Evolutionary conservation across 1,284 basidiomycete genomes (phyloP), one percentile per base, ranked within the genome.

Genomic region (Rhodotorula sp.): DNA sequence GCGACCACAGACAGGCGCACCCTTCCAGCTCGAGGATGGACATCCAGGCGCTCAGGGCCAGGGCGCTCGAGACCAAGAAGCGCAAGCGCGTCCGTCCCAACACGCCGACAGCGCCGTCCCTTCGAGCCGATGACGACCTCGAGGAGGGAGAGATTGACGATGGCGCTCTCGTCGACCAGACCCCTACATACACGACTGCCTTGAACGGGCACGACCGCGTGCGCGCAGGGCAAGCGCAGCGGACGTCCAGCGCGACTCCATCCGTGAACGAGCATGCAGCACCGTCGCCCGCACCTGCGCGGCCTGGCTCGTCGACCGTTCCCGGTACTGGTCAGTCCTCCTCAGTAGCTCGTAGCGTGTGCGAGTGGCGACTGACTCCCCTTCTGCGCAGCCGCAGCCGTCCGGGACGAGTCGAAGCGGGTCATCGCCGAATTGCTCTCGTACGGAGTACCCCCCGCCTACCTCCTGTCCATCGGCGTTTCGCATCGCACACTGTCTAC

Each of bases 81-180:
- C 71, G 67, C 59, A 69, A 69, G 31, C 64, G 62, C 10, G 26
- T 34, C 2, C 50, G n/a, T 54, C 48, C 49, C 5, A 38, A 23
- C 48, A 23, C 56, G 6, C n/a, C 34, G 62, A 45, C 26, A 43
- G 49, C 49, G 50, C 50, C 50, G 50, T 10, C 21, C 50, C 23
- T 52, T 18, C 26, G 16, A 26, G 28, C 54, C 14, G 26, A 18
- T 16, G 61, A 50, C 57, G 70, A 72, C 38, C 56, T 34, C 60
- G 71, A 73, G 19, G 71, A 73, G 61, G 71, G 71, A 34, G 71
- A 73, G 60, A 68, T 73, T 21, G 68, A 68, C n/a, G 70, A 63
- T n/a, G 54, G 28, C 34, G 7, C 67, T 12, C 8, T 3, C 48
- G n/a, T 31, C 15, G 38, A 5, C 34, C 6, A 34, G 34, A 34